Conservation (phyloP, 1,284 basidiomycete species). For the Ceratobasidium theobromae region DNA sequence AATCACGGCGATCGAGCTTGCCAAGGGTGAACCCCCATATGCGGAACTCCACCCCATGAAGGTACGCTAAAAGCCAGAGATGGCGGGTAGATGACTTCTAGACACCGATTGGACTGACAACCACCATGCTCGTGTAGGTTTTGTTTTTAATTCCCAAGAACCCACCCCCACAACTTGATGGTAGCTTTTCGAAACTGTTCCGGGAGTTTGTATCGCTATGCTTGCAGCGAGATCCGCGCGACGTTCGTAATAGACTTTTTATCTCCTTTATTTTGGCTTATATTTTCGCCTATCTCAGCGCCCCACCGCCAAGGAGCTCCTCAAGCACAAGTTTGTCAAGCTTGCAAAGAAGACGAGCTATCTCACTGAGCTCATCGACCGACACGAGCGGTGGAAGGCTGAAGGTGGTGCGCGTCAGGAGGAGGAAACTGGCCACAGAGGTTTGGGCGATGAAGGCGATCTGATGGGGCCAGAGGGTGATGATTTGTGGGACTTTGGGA, state of each 20-base stretch:
- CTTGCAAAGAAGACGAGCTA: conserved; percentile 94
- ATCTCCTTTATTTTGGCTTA: conserved; percentile 1
- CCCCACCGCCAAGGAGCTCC: conserved; percentile 88
- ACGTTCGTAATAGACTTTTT: conserved; percentile 54
- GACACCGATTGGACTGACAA: not conserved
- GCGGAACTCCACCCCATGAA: conserved; percentile 99
- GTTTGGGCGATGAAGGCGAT: conserved; percentile 56
- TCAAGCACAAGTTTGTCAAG: conserved; percentile 95
- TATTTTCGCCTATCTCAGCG: conserved; percentile 54
- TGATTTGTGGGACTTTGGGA: conserved; percentile 95
- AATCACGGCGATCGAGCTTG: conserved; percentile 97
- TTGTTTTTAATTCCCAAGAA: conserved; percentile 99
- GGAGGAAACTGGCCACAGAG: conserved; percentile 59
- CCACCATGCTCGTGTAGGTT: conserved; percentile 55
- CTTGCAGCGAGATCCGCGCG: conserved; percentile 89
- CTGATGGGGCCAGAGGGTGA: conserved; percentile 56
- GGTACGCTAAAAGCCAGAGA: conserved; percentile 47
- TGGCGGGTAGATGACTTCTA: not conserved
- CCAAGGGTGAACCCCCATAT: conserved; percentile 96
- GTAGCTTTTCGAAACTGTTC: conserved; percentile 88
- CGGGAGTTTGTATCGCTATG: conserved; percentile 93
- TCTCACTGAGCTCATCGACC: conserved; percentile 92
- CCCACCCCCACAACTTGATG: conserved; percentile 86
- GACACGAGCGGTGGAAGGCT: conserved; percentile 85
- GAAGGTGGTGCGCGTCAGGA: conserved; percentile 77